Base-by-base conservation (phyloP, 202 grass and related monocot genomes). In the Brachypodium distachyon region DNA sequence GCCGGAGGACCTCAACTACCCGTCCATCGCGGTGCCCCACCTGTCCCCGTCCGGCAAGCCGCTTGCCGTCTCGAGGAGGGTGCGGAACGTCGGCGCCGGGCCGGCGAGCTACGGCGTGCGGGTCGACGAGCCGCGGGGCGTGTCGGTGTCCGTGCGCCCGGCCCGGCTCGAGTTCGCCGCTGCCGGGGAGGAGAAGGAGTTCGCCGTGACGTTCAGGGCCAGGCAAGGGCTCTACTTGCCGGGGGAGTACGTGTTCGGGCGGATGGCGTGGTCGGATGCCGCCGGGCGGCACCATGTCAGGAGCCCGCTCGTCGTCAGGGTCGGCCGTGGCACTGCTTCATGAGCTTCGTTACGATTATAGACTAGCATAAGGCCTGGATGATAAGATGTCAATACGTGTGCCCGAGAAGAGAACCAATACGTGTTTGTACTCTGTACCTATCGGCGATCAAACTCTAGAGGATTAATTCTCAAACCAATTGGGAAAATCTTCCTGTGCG, bases 1-100 rank as follows among this genome's bases (percentile, higher is more conserved):
- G 53, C 75, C 85, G 12, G 87, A 92, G 77, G 84, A 98, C 72
- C 55, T 95, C 1, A 98, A 98, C 85, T 98, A 98, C 85, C 95
- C 95, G 17, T 98, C 91, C 6, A 68, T 98, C 13, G 25, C 89
- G 2, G 52, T 95, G 51, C 89, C 89, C 10, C 85, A 87, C 63
- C 80, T 98, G 18, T 75, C 87, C 17, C 81, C 70, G 3, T 78
- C 74, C 36, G 81, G 61, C 61, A 44, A 36, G 42, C 77, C 59
- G 41, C 68, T 2, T 37, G 46, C 84, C 28, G 86, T 78, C 22
- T 83, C 73, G 5, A 86, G 95, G 78, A 63, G 77, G 50, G 70
- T 92, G 66, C 82, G 90, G 86, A 98, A 92, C 77, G 91, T 98
- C 1, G 95, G 85, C 61, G 9, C 16, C 37, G 65, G 33, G 7